Percentiles rank a stretch among this genome's conserved stretches.
Evolutionary conservation across 345 rosid genomes (phyloP).

Genomic region (Hibiscus trionum): DNA sequence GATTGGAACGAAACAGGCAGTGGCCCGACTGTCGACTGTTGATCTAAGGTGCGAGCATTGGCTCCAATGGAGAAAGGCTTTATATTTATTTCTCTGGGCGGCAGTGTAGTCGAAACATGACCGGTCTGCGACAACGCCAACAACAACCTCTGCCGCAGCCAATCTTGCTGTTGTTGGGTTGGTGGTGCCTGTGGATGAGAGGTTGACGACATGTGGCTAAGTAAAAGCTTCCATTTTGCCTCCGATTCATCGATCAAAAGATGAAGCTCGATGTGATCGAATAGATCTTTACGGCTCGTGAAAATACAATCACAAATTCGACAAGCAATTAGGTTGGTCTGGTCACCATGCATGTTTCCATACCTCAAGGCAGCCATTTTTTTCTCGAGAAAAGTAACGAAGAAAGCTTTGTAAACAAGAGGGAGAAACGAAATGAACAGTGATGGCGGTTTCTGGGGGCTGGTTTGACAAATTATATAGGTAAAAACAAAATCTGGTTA

Average conservation of each 20-base stretch:
- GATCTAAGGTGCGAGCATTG: background rate
- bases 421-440: background rate
- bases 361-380: background rate
- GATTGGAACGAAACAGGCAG: background rate
- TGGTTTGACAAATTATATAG: background rate
- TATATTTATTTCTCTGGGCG: background rate
- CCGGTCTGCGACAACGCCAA: too few relatives aligned
- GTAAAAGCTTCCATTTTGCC: background rate
- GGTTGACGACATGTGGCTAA: background rate
- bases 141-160: background rate
- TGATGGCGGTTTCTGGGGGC: background rate
- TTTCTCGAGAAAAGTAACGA: background rate
- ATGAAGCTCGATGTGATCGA: slow-evolving; percentile 1
- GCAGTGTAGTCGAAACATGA: background rate
- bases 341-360: background rate
- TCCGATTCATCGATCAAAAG: background rate
- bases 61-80: background rate
- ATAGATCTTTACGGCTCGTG: background rate
- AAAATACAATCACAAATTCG: background rate
- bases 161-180: background rate
- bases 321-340: background rate
- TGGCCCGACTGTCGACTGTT: background rate
- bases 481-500: background rate
- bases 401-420: background rate
- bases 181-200: background rate